Conservation (phyloP, 148 eudicot species). For the Pouteria glomerata region DNA sequence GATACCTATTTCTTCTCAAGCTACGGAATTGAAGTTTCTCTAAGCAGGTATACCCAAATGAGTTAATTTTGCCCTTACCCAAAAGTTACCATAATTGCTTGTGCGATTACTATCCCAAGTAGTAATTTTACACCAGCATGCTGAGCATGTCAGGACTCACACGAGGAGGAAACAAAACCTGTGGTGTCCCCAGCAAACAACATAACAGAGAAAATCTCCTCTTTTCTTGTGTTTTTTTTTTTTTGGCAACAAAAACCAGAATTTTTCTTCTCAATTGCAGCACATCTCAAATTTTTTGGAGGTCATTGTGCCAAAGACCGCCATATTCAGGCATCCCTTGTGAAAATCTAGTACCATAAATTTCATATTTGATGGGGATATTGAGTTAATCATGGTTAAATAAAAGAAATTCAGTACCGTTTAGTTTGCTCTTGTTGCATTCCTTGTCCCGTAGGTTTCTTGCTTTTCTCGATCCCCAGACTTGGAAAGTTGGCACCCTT, state of each 20-base stretch:
- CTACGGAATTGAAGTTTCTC: not conserved
- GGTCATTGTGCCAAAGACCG: not conserved
- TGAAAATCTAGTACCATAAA: not conserved
- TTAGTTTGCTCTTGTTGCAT: constrained; percentile 41
- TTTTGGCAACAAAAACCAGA: constrained; percentile 1
- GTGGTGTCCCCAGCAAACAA: not conserved
- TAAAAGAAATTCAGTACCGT: constrained; percentile 36
- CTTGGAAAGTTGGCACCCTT: constrained; percentile 27
- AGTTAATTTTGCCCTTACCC: not conserved
- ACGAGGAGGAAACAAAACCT: not conserved
- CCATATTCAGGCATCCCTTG: not conserved
- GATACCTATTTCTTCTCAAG: not conserved
- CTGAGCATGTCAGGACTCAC: not conserved
- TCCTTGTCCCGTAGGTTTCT: constrained; percentile 35
- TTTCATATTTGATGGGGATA: not conserved
- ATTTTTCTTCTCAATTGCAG: not conserved
- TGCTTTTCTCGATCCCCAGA: constrained; percentile 28
- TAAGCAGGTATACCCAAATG: not conserved
- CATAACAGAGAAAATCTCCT: not conserved
- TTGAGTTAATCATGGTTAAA: not conserved
- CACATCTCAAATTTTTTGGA: constrained; percentile 2
- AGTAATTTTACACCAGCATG: not conserved
- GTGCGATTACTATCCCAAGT: not conserved
- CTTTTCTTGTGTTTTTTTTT: not conserved
- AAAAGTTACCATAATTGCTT: not conserved